A percentile compares a stretch with the other conserved stretches of the same genome.
phyloP scores from a whole-genome alignment of 2,329 filamentous ascomycete genomes.

The Cercospora sesami region DNA sequence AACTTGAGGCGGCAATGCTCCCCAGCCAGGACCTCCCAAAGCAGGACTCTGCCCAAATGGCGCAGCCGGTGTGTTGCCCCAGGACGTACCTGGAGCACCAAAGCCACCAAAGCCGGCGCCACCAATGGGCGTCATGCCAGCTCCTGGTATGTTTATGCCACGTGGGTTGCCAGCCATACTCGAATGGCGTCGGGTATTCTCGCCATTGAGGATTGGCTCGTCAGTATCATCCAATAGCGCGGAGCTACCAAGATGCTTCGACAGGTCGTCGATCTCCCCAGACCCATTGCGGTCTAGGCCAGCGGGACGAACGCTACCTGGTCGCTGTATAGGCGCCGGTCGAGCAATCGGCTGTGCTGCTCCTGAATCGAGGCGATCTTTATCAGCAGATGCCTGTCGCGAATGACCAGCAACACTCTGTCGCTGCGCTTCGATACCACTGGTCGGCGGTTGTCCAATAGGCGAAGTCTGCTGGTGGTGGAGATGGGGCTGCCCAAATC shows the following conservation, averaged over 20 bases:
- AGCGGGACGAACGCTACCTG: slow-evolving; percentile 65
- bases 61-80: slow-evolving; percentile 47
- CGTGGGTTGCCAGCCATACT: slow-evolving; percentile 39
- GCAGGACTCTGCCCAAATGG: slow-evolving; percentile 42
- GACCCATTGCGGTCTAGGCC: slow-evolving; percentile 43
- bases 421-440: slow-evolving; percentile 40
- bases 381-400: slow-evolving; percentile 68
- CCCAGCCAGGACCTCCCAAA: slow-evolving; percentile 43
- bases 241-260: slow-evolving; percentile 79
- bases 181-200: slow-evolving; percentile 41
- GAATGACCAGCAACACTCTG: slow-evolving; percentile 58
- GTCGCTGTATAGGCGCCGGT: slow-evolving; percentile 84
- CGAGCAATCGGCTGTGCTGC: slow-evolving; percentile 73
- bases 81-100: slow-evolving; percentile 40
- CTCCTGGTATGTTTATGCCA: slow-evolving; percentile 32
- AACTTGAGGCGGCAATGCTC: slow-evolving; percentile 36
- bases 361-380: slow-evolving; percentile 59
- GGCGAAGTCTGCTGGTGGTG: slow-evolving; percentile 37
- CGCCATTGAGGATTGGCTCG: slow-evolving; percentile 56
- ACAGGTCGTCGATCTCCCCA: slow-evolving; percentile 54
- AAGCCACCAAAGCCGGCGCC: slow-evolving; percentile 32
- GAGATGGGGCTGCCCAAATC: slow-evolving; percentile 51
- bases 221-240: slow-evolving; percentile 75
- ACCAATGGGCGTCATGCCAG: slow-evolving; percentile 36
- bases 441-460: slow-evolving; percentile 35